Conservation (phyloP, 768 basidiomycete species). For the Boletus sp. region DNA sequence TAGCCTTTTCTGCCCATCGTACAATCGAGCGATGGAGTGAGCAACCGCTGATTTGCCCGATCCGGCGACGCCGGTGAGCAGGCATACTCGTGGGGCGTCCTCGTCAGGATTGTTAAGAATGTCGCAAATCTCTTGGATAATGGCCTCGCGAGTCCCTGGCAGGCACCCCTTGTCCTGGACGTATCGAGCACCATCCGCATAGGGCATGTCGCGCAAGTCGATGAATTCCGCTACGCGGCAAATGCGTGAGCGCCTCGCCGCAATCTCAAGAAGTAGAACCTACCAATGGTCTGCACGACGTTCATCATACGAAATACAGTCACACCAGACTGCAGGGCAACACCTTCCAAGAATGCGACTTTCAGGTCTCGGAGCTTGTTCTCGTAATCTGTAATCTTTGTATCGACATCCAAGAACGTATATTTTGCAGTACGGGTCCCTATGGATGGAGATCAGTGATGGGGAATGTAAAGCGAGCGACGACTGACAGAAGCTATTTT, state of each 20-base stretch:
- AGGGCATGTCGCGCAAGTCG: conserved; percentile 22
- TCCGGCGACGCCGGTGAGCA: conserved; percentile 28
- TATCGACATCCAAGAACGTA: conserved; percentile 16
- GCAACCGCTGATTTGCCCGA: conserved; percentile 36
- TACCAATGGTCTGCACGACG: conserved; percentile 6
- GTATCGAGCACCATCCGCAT: conserved; percentile 25
- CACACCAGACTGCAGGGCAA: conserved; percentile 13
- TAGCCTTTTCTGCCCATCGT: conserved; percentile 26
- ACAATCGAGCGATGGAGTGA: conserved; percentile 28
- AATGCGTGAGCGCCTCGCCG: not conserved
- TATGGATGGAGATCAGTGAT: not conserved
- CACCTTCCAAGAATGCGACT: conserved; percentile 13
- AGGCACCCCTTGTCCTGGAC: conserved; percentile 18
- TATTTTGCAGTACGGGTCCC: conserved; percentile 19
- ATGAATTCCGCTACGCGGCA: conserved; percentile 8
- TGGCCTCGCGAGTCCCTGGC: conserved; percentile 19
- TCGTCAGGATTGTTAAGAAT: conserved; percentile 12
- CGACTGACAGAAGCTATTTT: conserved; percentile 16
- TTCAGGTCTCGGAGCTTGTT: conserved; percentile 19
- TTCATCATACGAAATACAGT: conserved; percentile 24
- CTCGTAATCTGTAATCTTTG: conserved; percentile 20
- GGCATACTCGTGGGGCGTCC: conserved; percentile 21
- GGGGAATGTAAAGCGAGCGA: not conserved
- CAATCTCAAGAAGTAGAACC: not conserved
- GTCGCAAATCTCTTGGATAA: conserved; percentile 17